Conservation (phyloP, 192 early-diverging fungal genomes). For the Allomyces macrogynus region DNA sequence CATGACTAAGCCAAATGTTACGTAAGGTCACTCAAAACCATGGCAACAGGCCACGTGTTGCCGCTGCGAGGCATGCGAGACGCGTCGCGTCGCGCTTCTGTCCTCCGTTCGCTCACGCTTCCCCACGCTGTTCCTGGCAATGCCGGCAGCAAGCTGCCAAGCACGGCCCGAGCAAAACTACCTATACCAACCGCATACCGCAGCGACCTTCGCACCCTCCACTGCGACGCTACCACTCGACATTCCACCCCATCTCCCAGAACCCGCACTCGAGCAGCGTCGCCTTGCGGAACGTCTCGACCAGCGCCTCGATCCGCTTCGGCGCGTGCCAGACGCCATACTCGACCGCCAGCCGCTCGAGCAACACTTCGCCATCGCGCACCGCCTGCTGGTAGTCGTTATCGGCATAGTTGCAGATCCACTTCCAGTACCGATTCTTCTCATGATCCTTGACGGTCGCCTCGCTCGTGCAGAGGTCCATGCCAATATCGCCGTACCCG, state of each 20-base stretch:
- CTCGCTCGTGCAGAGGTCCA: constrained; percentile 37
- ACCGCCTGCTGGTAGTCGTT: constrained; percentile 48
- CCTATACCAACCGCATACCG: too few species aligned
- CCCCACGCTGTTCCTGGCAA: too few species aligned
- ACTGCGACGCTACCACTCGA: background rate
- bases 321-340: constrained; percentile 11
- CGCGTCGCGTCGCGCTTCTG: too few species aligned
- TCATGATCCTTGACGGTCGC: constrained; percentile 34
- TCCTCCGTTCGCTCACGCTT: too few species aligned
- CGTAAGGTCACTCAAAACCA: too few species aligned
- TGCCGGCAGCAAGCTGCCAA: too few species aligned
- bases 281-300: constrained; percentile 45
- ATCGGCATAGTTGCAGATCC: constrained; percentile 52
- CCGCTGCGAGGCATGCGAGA: too few species aligned
- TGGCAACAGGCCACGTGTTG: too few species aligned
- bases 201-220: too few species aligned
- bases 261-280: constrained; percentile 51
- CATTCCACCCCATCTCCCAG: constrained; percentile 31
- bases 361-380: constrained; percentile 14
- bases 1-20: too few species aligned
- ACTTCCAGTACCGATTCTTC: constrained; percentile 62
- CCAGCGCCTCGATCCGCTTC: constrained; percentile 33
- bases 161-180: too few species aligned
- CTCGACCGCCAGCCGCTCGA: constrained; percentile 5
- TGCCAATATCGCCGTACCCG: constrained; percentile 64